Evolutionary conservation across 371 early-diverging fungal genomes (phyloP), one percentile per base, ranked within the genome.

Genomic region (Mucor piriformis): DNA sequence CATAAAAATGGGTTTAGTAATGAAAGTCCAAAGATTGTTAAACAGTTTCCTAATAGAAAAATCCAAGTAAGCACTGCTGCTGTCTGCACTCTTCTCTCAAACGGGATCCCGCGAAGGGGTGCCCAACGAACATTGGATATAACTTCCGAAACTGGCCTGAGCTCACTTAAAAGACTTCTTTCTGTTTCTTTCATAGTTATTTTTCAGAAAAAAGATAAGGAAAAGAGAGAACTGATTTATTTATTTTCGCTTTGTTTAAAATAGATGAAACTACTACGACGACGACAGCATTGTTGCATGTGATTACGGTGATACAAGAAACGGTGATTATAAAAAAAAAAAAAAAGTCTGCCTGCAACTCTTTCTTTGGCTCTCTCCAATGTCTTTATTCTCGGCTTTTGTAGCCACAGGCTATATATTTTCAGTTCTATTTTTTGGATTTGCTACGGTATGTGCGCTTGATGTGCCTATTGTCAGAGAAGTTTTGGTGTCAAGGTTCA

Each of bases 61-160:
- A 87, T 54, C 89, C 90, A 92, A 32, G 76, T 38, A 7, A 84
- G 63, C 6, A 90, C 82, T 3, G 85, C 83, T 0, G 82, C 74
- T 27, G 88, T 94, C 58, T 94, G 92, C 15, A 86, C 64, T 42
- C 94, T 77, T 43, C 94, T 80, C 48, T 79, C 77, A 46, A 91
- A 64, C 0, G 94, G 94, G 13, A 92, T 82, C 37, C 74, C 73
- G 21, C 74, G 69, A n/a, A 91, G 53, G 5, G 92, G 92, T 2
- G 83, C 89, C 78, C 86, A 85, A 27, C 76, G 70, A 4, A 83
- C 74, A 51, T 64, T 43, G 1, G 54, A 29, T 7, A 59, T 13
- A 6, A 6, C 37, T 23, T 51, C 23, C 10, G 35, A 23, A 49
- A 57, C 12, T 0, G 48, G 37, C 37, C 12, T 48, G 48, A n/a